A percentile compares a stretch with the other conserved stretches of the same genome.
phyloP scores from a whole-genome alignment of 2,329 filamentous ascomycete species.

The Graphilbum sp. region DNA sequence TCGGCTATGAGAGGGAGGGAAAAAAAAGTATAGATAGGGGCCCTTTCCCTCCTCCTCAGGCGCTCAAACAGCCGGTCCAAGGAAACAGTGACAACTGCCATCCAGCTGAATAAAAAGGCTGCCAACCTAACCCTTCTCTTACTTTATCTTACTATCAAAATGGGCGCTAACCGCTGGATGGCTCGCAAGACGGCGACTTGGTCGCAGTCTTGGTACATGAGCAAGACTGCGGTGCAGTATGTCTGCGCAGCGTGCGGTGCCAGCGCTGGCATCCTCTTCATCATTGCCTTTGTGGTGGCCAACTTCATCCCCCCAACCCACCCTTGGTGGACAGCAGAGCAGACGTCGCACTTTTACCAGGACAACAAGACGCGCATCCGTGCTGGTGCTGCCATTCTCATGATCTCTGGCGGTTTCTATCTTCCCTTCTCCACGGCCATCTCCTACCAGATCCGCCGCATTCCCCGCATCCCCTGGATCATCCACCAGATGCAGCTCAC shows the following conservation, averaged over 20 bases:
- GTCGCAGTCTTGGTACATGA: constrained; percentile 3
- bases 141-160: too few species aligned
- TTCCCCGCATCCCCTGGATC: constrained; percentile 5
- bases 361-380: constrained; percentile 3
- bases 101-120: too few species aligned
- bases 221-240: constrained; percentile 3
- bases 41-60: too few species aligned
- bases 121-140: too few species aligned
- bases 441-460: constrained; percentile 5
- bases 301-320: constrained; percentile 3
- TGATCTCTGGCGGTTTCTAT: constrained; percentile 5
- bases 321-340: constrained; percentile 3
- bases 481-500: constrained; percentile 5
- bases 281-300: constrained; percentile 2
- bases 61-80: too few species aligned
- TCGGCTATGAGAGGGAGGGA: too few species aligned
- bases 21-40: too few species aligned
- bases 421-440: constrained; percentile 4
- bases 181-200: constrained; percentile 1
- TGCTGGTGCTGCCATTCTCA: constrained; percentile 2
- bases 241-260: constrained; percentile 2
- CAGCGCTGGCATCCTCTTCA: constrained; percentile 1
- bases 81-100: too few species aligned
- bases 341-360: constrained; percentile 2
- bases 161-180: constrained; percentile 2